Evolutionary conservation across 2,329 filamentous ascomycete genomes (phyloP).

Genomic region (Byssothecium circinans): DNA sequence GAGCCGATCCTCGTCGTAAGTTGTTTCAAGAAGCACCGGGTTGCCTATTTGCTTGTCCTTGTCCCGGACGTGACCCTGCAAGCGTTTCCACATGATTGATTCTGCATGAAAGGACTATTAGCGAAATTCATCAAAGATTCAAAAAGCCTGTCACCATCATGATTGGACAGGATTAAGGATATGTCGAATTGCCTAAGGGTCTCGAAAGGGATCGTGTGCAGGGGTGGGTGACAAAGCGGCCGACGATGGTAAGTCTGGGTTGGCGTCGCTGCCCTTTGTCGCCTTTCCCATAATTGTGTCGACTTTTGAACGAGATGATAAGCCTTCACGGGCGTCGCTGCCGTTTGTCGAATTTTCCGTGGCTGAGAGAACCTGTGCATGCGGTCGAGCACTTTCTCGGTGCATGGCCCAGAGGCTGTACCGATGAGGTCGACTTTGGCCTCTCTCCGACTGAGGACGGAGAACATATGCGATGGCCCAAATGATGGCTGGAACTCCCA

Average conservation of each 20-base stretch:
- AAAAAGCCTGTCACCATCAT: not conserved
- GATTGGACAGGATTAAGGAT: not conserved
- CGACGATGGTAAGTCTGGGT: not conserved
- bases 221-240: not conserved
- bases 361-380: no score
- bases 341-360: no score
- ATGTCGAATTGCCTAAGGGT: slow-evolving; percentile 1
- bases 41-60: slow-evolving; percentile 50
- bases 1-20: slow-evolving; percentile 50
- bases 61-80: slow-evolving; percentile 48
- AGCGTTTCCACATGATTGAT: slow-evolving; percentile 57
- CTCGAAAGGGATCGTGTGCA: slow-evolving; percentile 7
- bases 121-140: not conserved
- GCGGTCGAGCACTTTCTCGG: not conserved
- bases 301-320: no score
- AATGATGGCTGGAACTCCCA: slow-evolving; percentile 4
- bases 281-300: not conserved
- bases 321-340: no score
- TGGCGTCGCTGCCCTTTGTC: not conserved
- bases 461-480: slow-evolving; percentile 17
- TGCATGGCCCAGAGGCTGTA: slow-evolving; percentile 8
- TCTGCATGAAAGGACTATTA: slow-evolving; percentile 17
- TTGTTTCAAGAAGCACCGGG: slow-evolving; percentile 50
- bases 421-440: slow-evolving; percentile 4
- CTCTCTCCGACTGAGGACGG: slow-evolving; percentile 8